Base-by-base conservation (phyloP, 306 rosid genomes). In the Datisca glomerata region DNA sequence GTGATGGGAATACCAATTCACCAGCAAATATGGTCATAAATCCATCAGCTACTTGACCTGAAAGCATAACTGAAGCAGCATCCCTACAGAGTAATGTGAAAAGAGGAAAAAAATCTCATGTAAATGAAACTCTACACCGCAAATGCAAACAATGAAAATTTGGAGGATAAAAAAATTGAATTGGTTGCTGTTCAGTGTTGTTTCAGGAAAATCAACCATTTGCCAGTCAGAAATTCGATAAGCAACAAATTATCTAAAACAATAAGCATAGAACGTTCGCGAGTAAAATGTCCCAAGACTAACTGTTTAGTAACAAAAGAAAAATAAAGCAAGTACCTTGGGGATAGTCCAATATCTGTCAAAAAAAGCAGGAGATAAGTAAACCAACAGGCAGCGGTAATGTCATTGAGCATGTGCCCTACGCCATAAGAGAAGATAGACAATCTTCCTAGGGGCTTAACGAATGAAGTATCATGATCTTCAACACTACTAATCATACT, bases 351-450 rank as follows among this genome's bases (percentile, higher is more conserved):
- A 47, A 83, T 87, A 16, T 87, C 93, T 4, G 85, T 71, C 76
- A 87, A 63, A 79, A 83, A 87, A 60, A 87, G 53, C 29, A 87
- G 67, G 17, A 83, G 80, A 61, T 87, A 87, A 24, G 97, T 87
- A 63, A 87, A 87, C 97, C 97, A 87, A 57, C 97, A 87, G 40
- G 94, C 68, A 47, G 97, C 72, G 24, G 97, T 87, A 46, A 87
- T 83, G 76, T 87, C 97, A 50, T 87, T 87, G 57, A 87, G 94
- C 97, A 87, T 87, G 60, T 87, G 97, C 9, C 97, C 97, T 69
- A 76, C 62, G 45, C 94, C 97, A 61, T 83, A 87, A 49, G 63
- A 83, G 53, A 84, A 47, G 51, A 83, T 64, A 14, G 85, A 71
- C 68, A 64, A 45, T 61, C 93, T 83, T 56, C 93, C 80, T 1